phyloP scores from a whole-genome alignment of 1,284 basidiomycete genomes.

The Puccinia novopanici region DNA sequence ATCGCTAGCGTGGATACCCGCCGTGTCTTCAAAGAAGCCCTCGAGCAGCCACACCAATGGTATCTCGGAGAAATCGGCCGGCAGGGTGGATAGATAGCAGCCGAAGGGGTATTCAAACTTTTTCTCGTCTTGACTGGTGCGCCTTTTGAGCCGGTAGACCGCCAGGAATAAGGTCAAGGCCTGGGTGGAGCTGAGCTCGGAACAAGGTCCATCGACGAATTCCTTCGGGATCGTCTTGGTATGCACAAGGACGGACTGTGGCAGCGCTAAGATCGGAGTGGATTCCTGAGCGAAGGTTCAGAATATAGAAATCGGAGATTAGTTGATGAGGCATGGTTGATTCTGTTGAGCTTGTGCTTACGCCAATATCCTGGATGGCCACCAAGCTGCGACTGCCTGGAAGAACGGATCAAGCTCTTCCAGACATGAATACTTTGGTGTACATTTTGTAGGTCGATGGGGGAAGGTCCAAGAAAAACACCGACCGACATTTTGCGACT shows the following conservation, averaged over 20 bases:
- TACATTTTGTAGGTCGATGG: not conserved
- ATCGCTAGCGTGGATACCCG: conserved; percentile 1
- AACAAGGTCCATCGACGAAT: conserved; percentile 1
- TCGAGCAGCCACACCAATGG: conserved; percentile 8
- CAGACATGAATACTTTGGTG: not conserved
- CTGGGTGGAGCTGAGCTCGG: conserved; percentile 13
- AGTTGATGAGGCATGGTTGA: not conserved
- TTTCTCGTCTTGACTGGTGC: not conserved
- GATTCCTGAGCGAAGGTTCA: not conserved
- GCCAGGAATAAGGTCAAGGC: conserved; percentile 22
- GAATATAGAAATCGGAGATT: not conserved
- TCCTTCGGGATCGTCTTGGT: conserved; percentile 2
- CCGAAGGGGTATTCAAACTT: not conserved
- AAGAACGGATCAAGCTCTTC: not conserved
- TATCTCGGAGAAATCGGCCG: not conserved
- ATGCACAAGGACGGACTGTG: conserved; percentile 18
- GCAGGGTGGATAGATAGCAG: conserved; percentile 12
- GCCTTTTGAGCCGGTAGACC: not conserved
- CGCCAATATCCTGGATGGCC: conserved; percentile 27
- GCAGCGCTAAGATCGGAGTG: conserved; percentile 3
- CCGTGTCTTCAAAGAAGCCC: not conserved
- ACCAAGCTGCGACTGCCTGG: conserved; percentile 28
- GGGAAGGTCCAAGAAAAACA: not conserved
- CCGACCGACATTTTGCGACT: not conserved
- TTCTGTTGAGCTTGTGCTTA: not conserved